These are phyloP conservation scores for Kuraishia ogatae DNA, from an alignment of 805 yeast genomes.

Conservation along the genomic window DNA sequence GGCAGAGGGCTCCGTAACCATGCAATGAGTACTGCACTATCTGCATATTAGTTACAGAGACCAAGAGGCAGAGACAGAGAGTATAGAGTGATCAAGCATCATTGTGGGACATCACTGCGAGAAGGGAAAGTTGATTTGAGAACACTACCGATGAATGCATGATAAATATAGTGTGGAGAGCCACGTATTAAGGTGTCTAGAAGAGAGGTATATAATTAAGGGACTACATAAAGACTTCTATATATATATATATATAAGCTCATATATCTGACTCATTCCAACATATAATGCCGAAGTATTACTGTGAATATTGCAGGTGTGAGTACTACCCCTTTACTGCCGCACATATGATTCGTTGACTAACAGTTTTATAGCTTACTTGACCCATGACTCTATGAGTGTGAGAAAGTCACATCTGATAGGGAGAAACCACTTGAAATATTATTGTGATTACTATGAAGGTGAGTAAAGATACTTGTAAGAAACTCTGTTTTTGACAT, in stretches of 20 bases:
- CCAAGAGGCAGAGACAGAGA: too few relatives aligned
- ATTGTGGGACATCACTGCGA: too few relatives aligned
- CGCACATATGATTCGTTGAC: background rate
- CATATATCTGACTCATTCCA: too few relatives aligned
- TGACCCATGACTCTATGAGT: conserved; percentile 85
- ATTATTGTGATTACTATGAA: conserved; percentile 71
- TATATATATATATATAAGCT: background rate
- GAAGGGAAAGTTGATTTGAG: too few relatives aligned
- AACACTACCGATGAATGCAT: too few relatives aligned
- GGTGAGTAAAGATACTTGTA: conserved; percentile 14
- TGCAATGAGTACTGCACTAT: background rate
- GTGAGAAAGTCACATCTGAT: conserved; percentile 73
- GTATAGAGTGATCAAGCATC: too few relatives aligned
- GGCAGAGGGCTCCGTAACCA: conserved; percentile 1
- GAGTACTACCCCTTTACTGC: too few relatives aligned
- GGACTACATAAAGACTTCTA: too few relatives aligned
- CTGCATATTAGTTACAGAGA: background rate
- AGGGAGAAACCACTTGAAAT: conserved; percentile 69
- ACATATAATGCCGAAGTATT: conserved; percentile 62
- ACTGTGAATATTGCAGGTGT: conserved; percentile 78
- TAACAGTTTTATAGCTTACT: conserved; percentile 32
- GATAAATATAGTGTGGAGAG: too few relatives aligned
- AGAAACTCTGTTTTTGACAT: background rate
- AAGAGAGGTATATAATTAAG: too few relatives aligned
- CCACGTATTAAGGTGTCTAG: too few relatives aligned